Evolutionary conservation across 495 filamentous ascomycete species (phyloP), one percentile per base, ranked within the genome.

Genomic region (Friedmanniomyces simplex): DNA sequence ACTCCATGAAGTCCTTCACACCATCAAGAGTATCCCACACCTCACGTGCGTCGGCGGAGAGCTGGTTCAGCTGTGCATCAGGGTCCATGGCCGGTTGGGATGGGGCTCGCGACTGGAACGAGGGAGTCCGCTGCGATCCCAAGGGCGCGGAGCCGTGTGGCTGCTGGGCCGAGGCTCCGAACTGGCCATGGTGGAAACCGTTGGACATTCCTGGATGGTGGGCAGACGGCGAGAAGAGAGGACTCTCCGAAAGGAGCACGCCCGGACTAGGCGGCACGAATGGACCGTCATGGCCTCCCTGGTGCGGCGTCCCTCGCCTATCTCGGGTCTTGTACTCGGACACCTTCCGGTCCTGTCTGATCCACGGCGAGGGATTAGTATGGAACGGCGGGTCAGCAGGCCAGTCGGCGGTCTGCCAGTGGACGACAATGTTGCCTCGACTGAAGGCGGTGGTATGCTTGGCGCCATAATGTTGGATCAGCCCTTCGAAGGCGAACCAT

Each of bases 381-480:
- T 78, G 69, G 68, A 89, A 91, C 0, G 85, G 86, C 7, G 83
- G 83, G 32, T 79, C 72, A 57, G 80, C 78, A 39, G 87, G 87
- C 87, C 87, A 91, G 65, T 88, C 85, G 1, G 85, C 76, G 66
- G 80, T 65, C 56, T 66, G 79, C 87, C 87, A 91, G 66, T 84
- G 75, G 3, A 89, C 83, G 22, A 87, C 79, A 25, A 83, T 72
- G 64, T 75, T 86, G 26, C 84, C 86, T 18, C 76, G 66, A 63
- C 84, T 88, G 24, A 89, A 78, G 32, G 73, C 67, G 37, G 61
- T 82, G 43, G 85, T 88, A 59, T 91, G 87, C 68, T 90, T 91
- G 16, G 86, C 84, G 18, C 83, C 84, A 67, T 82, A 90, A 68
- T 91, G 87, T 58, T 91, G 86, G 42, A 90, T 80, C 1, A 89